Conservation (phyloP, 805 yeast species). For the Teunomyces gatunensis region DNA sequence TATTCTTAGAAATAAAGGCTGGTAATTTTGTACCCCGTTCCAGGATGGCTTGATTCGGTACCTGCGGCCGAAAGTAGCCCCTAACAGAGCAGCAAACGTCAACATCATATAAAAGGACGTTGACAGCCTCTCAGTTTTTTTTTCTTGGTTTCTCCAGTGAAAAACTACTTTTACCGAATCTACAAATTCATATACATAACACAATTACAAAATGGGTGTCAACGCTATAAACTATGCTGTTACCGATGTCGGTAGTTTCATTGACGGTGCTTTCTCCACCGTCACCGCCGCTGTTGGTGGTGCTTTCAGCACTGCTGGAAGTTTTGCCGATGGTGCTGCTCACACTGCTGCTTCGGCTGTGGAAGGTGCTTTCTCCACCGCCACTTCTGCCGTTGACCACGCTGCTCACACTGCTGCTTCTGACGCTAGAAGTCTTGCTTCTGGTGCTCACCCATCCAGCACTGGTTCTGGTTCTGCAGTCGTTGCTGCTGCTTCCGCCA, state of each 20-base stretch:
- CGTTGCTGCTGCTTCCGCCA: neutral
- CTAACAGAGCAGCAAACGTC: neutral
- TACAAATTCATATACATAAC: neutral
- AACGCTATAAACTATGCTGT: slow-evolving; percentile 34
- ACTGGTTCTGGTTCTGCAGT: slow-evolving; percentile 6
- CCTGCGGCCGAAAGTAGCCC: neutral
- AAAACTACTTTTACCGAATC: neutral
- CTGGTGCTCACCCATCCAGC: slow-evolving; percentile 10
- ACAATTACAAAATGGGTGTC: slow-evolving; percentile 17
- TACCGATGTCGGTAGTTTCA: slow-evolving; percentile 5
- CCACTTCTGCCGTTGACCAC: slow-evolving; percentile 12
- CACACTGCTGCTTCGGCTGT: slow-evolving; percentile 13
- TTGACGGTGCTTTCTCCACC: slow-evolving; percentile 10
- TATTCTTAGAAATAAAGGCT: neutral
- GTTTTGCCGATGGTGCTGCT: slow-evolving; percentile 14
- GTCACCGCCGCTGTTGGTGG: slow-evolving; percentile 12
- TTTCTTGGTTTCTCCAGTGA: neutral
- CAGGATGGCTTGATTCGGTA: neutral
- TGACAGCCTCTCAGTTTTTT: neutral
- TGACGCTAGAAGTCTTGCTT: slow-evolving; percentile 1
- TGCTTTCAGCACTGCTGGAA: slow-evolving; percentile 10
- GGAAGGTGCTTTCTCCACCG: slow-evolving; percentile 8
- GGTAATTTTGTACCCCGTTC: slow-evolving; percentile 2
- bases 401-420: slow-evolving; percentile 13
- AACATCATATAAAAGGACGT: neutral